Evolutionary conservation across 495 filamentous ascomycete species (phyloP).

Genomic region (Neurospora sp.): DNA sequence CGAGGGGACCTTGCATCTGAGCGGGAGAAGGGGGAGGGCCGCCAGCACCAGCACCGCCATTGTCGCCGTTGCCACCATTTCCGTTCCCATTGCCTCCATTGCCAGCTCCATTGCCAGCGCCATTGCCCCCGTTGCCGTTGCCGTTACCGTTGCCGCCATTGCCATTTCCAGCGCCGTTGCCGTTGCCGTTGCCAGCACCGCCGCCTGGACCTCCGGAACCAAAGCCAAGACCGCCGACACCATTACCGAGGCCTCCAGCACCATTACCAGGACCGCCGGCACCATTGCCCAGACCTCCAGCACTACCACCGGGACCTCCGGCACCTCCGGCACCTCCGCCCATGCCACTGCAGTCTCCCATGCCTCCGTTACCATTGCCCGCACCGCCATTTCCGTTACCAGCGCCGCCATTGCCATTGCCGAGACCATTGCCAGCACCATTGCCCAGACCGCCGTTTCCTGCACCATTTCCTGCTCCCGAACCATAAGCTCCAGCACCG

Average conservation of each 20-base stretch:
- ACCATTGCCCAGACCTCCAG: background rate
- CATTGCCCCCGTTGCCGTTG: background rate
- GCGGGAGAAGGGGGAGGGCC: background rate
- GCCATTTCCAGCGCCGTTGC: background rate
- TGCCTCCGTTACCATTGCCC: background rate
- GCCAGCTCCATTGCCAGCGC: background rate
- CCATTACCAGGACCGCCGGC: background rate
- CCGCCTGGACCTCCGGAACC: background rate
- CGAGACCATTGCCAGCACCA: conserved; percentile 3
- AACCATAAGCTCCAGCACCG: background rate
- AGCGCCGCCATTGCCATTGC: background rate
- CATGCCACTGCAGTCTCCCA: background rate
- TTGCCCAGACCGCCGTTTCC: background rate
- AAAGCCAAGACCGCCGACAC: background rate
- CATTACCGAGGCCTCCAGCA: conserved; percentile 2
- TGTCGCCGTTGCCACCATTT: background rate
- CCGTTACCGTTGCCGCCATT: background rate
- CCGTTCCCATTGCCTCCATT: conserved; percentile 1
- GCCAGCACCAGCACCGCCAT: background rate
- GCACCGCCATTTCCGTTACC: conserved; percentile 1
- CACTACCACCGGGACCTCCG: background rate
- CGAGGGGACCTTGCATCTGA: background rate
- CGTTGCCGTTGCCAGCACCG: background rate
- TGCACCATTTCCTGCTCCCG: background rate
- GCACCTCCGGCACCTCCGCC: background rate